Evolutionary conservation across 2,329 filamentous ascomycete species (phyloP).

Genomic region (Fusarium siculi): DNA sequence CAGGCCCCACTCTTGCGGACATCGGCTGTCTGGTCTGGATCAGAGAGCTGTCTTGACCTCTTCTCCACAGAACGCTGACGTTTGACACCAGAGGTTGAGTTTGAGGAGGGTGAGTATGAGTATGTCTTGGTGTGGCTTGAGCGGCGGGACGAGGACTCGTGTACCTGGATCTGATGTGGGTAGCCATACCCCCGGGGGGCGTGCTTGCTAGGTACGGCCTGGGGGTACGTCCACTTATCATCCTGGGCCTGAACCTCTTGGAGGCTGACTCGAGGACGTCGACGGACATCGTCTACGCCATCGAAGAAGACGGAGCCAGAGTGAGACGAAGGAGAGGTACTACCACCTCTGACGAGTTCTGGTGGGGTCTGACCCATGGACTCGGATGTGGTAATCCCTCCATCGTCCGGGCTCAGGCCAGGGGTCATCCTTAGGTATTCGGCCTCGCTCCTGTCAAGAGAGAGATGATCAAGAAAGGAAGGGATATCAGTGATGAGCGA

Average conservation of each 20-base stretch:
- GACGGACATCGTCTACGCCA: conserved; percentile 45
- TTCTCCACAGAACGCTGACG: conserved; percentile 52
- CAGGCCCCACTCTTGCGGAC: conserved; percentile 62
- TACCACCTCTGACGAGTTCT: conserved; percentile 52
- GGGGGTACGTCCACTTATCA: conserved; percentile 55
- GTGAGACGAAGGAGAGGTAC: conserved; percentile 54
- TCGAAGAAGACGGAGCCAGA: conserved; percentile 51
- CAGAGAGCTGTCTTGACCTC: conserved; percentile 51
- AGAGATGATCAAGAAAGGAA: conserved; percentile 48
- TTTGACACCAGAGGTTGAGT: conserved; percentile 47
- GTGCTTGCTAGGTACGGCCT: conserved; percentile 48
- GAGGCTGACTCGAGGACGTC: conserved; percentile 47
- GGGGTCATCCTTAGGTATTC: conserved; percentile 51
- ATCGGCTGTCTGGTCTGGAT: conserved; percentile 58
- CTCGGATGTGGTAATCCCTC: conserved; percentile 48
- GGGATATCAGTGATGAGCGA: conserved; percentile 51
- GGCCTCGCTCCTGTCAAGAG: conserved; percentile 46
- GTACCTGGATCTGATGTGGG: conserved; percentile 48
- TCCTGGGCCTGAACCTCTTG: conserved; percentile 51
- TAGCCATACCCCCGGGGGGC: conserved; percentile 48
- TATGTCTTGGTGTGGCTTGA: conserved; percentile 33
- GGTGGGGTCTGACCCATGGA: conserved; percentile 53
- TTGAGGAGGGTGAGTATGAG: conserved; percentile 21
- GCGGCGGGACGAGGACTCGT: conserved; percentile 42
- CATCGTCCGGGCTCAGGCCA: conserved; percentile 49